These are phyloP conservation scores for Tephrocybe rancida DNA, from an alignment of 768 basidiomycete genomes.

Conservation along the genomic window DNA sequence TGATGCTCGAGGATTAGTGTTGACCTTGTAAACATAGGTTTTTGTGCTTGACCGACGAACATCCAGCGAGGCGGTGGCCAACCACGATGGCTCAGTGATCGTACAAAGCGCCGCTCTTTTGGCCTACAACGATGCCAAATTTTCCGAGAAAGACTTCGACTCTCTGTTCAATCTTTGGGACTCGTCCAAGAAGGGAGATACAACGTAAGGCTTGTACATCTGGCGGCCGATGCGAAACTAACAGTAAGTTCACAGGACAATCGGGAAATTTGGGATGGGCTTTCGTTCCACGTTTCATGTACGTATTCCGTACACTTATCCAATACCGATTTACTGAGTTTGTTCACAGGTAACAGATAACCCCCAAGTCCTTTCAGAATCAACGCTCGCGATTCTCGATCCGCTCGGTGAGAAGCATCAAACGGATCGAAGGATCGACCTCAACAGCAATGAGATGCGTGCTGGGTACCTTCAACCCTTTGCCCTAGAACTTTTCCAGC, in stretches of 20 bases:
- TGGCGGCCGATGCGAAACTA: too few relatives aligned
- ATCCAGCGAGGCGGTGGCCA: constrained; percentile 22
- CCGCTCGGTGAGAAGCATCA: constrained; percentile 32
- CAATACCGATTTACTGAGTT: neutral
- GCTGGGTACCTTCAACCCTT: constrained; percentile 32
- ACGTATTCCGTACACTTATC: constrained; percentile 9
- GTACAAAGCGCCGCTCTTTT: constrained; percentile 48
- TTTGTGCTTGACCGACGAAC: constrained; percentile 43
- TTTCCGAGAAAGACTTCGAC: constrained; percentile 44
- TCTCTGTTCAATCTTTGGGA: constrained; percentile 43
- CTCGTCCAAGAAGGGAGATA: constrained; percentile 49
- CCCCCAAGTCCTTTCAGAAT: constrained; percentile 48
- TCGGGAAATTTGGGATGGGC: constrained; percentile 55
- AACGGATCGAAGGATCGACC: constrained; percentile 30
- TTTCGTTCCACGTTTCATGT: constrained; percentile 56
- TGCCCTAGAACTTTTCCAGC: constrained; percentile 14
- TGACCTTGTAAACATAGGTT: constrained; percentile 24
- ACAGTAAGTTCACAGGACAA: constrained; percentile 36
- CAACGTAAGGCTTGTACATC: constrained; percentile 30
- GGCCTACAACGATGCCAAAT: constrained; percentile 47
- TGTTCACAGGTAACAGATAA: constrained; percentile 46
- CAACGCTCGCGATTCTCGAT: constrained; percentile 43
- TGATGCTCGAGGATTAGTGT: neutral
- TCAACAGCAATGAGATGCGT: constrained; percentile 32
- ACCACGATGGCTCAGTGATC: neutral